Conservation (phyloP, 805 yeast species). For the Yamadazyma phyllophila region DNA sequence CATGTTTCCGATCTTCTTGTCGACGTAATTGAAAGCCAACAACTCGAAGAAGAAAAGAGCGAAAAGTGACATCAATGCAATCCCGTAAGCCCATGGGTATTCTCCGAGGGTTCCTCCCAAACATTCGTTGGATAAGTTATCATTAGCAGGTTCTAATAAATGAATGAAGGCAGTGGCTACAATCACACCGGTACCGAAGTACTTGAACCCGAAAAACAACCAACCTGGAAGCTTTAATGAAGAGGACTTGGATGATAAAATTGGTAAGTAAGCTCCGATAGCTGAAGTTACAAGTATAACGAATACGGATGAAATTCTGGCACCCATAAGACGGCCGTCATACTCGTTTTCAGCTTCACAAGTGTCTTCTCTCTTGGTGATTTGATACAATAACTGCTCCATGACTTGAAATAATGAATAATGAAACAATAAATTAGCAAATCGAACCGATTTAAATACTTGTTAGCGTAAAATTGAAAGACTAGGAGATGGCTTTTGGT, state of each 20-base stretch:
- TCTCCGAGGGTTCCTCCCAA: conserved; percentile 55
- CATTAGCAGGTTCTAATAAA: conserved; percentile 66
- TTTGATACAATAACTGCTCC: conserved; percentile 1
- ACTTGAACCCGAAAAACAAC: conserved; percentile 67
- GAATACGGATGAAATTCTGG: conserved; percentile 61
- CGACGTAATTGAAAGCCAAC: conserved; percentile 47
- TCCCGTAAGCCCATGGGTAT: conserved; percentile 57
- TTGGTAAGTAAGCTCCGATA: conserved; percentile 60
- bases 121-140: conserved; percentile 54
- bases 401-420: not conserved
- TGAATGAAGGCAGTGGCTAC: conserved; percentile 81
- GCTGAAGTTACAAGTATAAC: conserved; percentile 56
- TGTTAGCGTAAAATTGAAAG: not conserved
- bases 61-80: conserved; percentile 50
- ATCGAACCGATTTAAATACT: not conserved
- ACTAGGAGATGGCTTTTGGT: not conserved
- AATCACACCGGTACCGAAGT: conserved; percentile 82
- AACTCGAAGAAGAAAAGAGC: conserved; percentile 52
- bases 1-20: conserved; percentile 26
- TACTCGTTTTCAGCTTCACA: conserved; percentile 46
- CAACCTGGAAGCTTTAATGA: conserved; percentile 56
- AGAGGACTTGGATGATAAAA: conserved; percentile 58
- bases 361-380: conserved; percentile 20
- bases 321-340: conserved; percentile 41
- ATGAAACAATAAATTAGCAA: not conserved